These are phyloP conservation scores for Vanilla planifolia DNA, from an alignment of 106 monocot species.

Conservation along the genomic window DNA sequence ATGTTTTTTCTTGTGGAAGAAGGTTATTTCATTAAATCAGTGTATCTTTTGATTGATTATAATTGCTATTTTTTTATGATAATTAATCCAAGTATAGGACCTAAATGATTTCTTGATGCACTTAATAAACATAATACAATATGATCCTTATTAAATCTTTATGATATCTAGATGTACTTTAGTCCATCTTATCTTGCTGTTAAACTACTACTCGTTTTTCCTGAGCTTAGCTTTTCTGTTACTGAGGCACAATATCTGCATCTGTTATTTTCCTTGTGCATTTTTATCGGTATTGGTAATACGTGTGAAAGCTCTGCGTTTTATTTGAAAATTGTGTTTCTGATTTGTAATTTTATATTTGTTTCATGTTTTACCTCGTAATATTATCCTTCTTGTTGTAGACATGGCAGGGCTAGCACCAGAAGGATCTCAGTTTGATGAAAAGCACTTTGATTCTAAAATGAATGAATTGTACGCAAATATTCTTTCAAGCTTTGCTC, in stretches of 20 bases:
- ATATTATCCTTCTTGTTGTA: constrained; percentile 5
- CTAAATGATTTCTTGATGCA: no score
- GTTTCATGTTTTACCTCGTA: not conserved
- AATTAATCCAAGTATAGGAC: no score
- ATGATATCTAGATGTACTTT: no score
- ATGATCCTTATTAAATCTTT: no score
- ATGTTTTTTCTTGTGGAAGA: no score
- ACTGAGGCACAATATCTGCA: not conserved
- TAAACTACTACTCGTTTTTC: not conserved
- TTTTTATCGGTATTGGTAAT: not conserved
- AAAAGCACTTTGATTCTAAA: constrained; percentile 42
- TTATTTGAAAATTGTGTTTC: not conserved
- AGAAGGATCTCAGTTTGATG: constrained; percentile 59
- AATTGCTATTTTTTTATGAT: no score
- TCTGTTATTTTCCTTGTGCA: not conserved
- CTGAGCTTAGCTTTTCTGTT: not conserved
- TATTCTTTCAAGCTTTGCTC: not conserved
- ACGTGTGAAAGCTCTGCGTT: no score
- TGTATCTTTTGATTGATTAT: no score
- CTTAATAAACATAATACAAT: no score
- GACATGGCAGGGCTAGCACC: constrained; percentile 49
- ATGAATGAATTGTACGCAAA: constrained; percentile 39
- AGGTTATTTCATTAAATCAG: no score
- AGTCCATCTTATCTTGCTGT: no score
- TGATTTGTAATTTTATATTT: not conserved